These are phyloP conservation scores for Podaxis sp. DNA, from an alignment of 768 basidiomycete genomes.

Conservation along the genomic window DNA sequence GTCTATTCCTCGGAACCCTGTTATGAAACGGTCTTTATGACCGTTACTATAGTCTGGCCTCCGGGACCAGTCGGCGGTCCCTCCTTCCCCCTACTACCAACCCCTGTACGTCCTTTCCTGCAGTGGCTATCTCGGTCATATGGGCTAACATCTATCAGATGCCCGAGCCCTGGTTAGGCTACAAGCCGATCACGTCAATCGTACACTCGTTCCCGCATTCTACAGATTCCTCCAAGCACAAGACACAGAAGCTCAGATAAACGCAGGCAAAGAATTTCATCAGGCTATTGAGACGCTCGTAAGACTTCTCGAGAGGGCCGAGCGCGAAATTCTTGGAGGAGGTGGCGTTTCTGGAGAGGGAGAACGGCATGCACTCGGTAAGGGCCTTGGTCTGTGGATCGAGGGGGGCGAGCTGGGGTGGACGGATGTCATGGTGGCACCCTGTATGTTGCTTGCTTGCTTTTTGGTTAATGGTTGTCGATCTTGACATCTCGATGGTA, in stretches of 20 bases:
- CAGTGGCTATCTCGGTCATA: neutral
- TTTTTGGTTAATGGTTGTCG: neutral
- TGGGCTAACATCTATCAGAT: conserved; percentile 33
- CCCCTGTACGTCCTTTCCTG: conserved; percentile 43
- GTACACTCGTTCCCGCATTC: conserved; percentile 63
- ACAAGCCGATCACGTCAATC: conserved; percentile 64
- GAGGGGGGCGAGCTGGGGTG: conserved; percentile 51
- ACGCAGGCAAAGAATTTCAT: conserved; percentile 49
- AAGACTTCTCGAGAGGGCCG: conserved; percentile 51
- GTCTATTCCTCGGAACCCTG: conserved; percentile 14
- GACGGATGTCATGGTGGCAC: conserved; percentile 65
- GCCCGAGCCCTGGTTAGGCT: conserved; percentile 63
- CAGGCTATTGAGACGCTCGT: conserved; percentile 48
- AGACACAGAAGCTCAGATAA: conserved; percentile 46
- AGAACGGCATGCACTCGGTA: conserved; percentile 30
- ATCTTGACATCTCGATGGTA: conserved; percentile 19
- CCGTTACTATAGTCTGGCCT: conserved; percentile 29
- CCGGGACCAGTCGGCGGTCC: conserved; percentile 39
- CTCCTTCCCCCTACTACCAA: conserved; percentile 55
- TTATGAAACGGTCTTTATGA: neutral
- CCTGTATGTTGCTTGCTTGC: conserved; percentile 43
- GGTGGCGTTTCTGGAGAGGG: conserved; percentile 38
- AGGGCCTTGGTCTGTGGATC: conserved; percentile 56
- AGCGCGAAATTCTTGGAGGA: conserved; percentile 34
- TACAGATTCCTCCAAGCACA: conserved; percentile 75